Conservation (phyloP, 2,329 filamentous ascomycete species). For the Aphanocladium album region DNA sequence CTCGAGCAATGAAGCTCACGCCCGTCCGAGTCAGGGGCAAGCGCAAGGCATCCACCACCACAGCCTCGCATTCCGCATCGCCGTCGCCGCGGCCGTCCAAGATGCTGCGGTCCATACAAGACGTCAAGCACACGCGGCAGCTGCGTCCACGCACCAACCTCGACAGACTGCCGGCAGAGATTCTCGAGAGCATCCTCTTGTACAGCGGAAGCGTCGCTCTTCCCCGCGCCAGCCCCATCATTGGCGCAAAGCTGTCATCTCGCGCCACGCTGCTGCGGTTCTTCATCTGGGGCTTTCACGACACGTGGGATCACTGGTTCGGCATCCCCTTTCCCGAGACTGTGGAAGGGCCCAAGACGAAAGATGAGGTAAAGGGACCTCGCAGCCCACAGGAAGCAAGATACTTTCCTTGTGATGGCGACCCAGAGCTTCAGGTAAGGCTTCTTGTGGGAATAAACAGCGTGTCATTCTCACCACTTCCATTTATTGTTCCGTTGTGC, state of each 20-base stretch:
- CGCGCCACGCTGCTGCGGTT: constrained; percentile 32
- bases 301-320: constrained; percentile 34
- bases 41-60: constrained; percentile 23
- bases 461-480: background rate
- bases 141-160: constrained; percentile 23
- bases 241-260: constrained; percentile 43
- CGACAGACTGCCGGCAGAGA: constrained; percentile 43
- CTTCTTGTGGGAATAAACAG: no score
- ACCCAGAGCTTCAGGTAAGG: constrained; percentile 40
- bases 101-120: constrained; percentile 17
- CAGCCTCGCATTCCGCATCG: constrained; percentile 4
- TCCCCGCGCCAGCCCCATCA: constrained; percentile 36
- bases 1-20: constrained; percentile 39
- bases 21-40: constrained; percentile 46
- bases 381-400: background rate
- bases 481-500: background rate
- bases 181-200: constrained; percentile 49
- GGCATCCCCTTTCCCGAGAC: constrained; percentile 21
- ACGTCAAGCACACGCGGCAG: constrained; percentile 24
- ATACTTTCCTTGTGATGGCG: constrained; percentile 25
- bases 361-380: background rate
- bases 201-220: constrained; percentile 45
- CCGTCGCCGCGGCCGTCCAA: constrained; percentile 4
- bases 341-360: background rate
- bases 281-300: constrained; percentile 31